These are phyloP conservation scores for Venturia oleaginea DNA, from an alignment of 2,329 filamentous ascomycete species.

Conservation along the genomic window DNA sequence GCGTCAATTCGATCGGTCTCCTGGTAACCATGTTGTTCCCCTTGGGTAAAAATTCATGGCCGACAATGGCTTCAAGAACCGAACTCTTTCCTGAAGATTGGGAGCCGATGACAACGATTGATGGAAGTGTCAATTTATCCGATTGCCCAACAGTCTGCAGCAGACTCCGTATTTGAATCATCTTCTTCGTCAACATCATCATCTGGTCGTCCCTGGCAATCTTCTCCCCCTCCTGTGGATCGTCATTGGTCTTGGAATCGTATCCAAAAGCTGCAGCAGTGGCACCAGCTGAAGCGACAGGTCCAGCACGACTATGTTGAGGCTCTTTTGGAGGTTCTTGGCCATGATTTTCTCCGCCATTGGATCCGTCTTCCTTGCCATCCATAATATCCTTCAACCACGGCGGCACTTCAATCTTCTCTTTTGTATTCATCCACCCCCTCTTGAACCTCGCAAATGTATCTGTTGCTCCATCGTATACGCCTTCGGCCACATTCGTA, in stretches of 20 bases:
- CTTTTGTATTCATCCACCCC: conserved; percentile 78
- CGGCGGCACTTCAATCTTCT: conserved; percentile 57
- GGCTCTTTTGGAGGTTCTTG: conserved; percentile 34
- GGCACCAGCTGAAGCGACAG: conserved; percentile 50
- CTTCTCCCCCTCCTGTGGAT: conserved; percentile 52
- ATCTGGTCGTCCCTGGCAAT: conserved; percentile 88
- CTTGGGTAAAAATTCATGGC: conserved; percentile 94
- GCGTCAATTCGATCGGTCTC: conserved; percentile 86
- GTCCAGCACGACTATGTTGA: conserved; percentile 45
- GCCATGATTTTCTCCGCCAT: conserved; percentile 24
- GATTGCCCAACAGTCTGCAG: conserved; percentile 89
- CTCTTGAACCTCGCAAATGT: conserved; percentile 70
- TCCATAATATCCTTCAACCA: conserved; percentile 70
- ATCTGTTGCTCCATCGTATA: conserved; percentile 64
- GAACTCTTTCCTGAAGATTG: conserved; percentile 98
- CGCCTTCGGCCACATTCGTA: conserved; percentile 54
- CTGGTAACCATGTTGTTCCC: conserved; percentile 98
- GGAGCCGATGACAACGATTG: conserved; percentile 98
- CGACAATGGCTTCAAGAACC: conserved; percentile 91
- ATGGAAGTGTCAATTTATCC: conserved; percentile 76
- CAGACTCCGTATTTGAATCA: conserved; percentile 96
- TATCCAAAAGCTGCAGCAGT: conserved; percentile 73
- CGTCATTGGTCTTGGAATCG: conserved; percentile 56
- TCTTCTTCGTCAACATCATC: conserved; percentile 98
- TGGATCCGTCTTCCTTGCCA: conserved; percentile 25